Conservation (phyloP, 108 stramenopile species). For the Skeletonema potamos region DNA sequence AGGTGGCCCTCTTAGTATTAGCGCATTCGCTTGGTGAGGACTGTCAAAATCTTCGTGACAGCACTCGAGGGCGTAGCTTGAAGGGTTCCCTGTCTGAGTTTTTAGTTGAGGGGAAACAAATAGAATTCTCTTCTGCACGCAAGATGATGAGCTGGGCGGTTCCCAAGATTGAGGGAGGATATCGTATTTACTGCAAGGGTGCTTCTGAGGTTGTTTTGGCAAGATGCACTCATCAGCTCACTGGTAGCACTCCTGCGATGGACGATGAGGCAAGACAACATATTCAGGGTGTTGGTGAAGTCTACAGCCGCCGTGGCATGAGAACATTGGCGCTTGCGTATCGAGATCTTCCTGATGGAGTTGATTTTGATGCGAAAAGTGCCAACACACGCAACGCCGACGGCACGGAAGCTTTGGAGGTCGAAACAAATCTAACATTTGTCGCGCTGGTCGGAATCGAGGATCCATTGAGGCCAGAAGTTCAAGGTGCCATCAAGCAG, state of each 20-base stretch:
- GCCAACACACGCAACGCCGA: conserved; percentile 64
- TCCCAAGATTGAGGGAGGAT: conserved; percentile 62
- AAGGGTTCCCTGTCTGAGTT: conserved; percentile 59
- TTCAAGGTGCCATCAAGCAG: conserved; percentile 84
- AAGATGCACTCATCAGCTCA: conserved; percentile 48
- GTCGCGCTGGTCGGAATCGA: conserved; percentile 94
- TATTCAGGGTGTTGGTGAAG: conserved; percentile 48
- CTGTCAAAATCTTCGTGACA: conserved; percentile 68
- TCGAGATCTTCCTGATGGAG: conserved; percentile 65
- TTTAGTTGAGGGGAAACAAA: conserved; percentile 73
- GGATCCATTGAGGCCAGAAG: conserved; percentile 94
- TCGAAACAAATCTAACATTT: conserved; percentile 71
- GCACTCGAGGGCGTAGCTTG: conserved; percentile 64
- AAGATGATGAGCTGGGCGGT: conserved; percentile 94
- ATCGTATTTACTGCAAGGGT: conserved; percentile 86
- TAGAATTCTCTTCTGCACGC: conserved; percentile 87
- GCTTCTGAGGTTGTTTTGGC: conserved; percentile 79
- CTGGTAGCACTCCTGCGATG: conserved; percentile 33
- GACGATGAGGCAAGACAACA: conserved; percentile 28
- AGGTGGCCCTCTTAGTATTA: conserved; percentile 87
- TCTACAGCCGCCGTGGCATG: conserved; percentile 81
- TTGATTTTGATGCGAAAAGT: conserved; percentile 62
- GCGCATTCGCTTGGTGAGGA: conserved; percentile 63
- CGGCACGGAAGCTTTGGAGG: conserved; percentile 62
- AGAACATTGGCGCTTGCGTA: conserved; percentile 81